These are phyloP conservation scores for Nothophaeocryptopus gaeumannii DNA, from an alignment of 2,329 filamentous ascomycete species.

Conservation along the genomic window DNA sequence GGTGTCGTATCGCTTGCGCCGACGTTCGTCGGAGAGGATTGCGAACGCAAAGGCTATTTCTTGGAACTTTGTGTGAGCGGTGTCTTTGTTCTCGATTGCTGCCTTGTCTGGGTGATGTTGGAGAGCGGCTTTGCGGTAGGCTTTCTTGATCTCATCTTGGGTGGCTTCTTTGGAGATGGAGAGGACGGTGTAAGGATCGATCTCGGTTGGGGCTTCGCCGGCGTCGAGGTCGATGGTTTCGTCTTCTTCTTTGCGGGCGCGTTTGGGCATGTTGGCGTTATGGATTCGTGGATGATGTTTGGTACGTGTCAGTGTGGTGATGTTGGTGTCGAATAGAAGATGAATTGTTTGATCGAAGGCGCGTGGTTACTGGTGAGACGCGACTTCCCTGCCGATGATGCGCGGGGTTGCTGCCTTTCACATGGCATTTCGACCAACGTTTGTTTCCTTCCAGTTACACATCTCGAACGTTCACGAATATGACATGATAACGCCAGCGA, in stretches of 20 bases:
- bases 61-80: slow-evolving; percentile 80
- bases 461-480: slow-evolving; percentile 16
- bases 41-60: slow-evolving; percentile 91
- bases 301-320: neutral
- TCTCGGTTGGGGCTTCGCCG: slow-evolving; percentile 63
- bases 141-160: slow-evolving; percentile 76
- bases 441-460: slow-evolving; percentile 9
- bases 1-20: slow-evolving; percentile 81
- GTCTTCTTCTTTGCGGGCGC: slow-evolving; percentile 7
- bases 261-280: slow-evolving; percentile 19
- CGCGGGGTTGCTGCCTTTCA: neutral
- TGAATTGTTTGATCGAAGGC: neutral
- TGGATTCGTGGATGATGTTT: neutral
- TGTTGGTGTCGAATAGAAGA: neutral
- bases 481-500: slow-evolving; percentile 37
- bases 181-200: slow-evolving; percentile 77
- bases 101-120: slow-evolving; percentile 69
- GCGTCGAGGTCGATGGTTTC: slow-evolving; percentile 51
- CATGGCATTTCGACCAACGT: neutral
- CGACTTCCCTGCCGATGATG: slow-evolving; percentile 7
- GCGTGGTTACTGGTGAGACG: slow-evolving; percentile 3
- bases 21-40: slow-evolving; percentile 76
- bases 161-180: slow-evolving; percentile 65
- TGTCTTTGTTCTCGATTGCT: slow-evolving; percentile 60
- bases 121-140: slow-evolving; percentile 87